Base-by-base conservation (phyloP, 192 early-diverging fungal genomes). In the Coemansia umbellata region DNA sequence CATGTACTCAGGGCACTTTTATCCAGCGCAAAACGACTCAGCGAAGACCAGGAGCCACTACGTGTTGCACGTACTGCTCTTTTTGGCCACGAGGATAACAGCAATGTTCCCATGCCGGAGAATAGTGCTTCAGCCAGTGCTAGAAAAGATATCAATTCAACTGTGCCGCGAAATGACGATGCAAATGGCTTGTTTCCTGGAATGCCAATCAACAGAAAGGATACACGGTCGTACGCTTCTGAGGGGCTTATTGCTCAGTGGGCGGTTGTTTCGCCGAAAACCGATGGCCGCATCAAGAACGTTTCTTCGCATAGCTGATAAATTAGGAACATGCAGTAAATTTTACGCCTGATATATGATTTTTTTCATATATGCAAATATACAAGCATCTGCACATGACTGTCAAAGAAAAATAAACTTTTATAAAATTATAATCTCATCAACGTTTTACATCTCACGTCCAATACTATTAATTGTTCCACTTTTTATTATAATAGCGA, bases 261-360 rank as follows among this genome's bases (percentile, higher is more conserved):
- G 82, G 81, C 80, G 8, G 80, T 75, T 40, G 68, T 85, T 14
- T 61, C 72, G 23, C 83, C 83, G 4, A 39, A 55, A 13, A 54
- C 76, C 17, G 82, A 83, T 26, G 83, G 78, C 21, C 73, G 83
- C 24, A 85, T 85, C 17, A 50, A 22, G 10, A 69, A 61, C 35
- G 31, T 55, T 13, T 42, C 59, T 13, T 37, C 41, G 23, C 2
- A n/a, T n/a, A n/a, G n/a, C n/a, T n/a, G n/a, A n/a, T n/a, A n/a
- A n/a, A n/a, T n/a, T n/a, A n/a, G n/a, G n/a, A n/a, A n/a, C n/a
- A n/a, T n/a, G n/a, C n/a, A n/a, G n/a, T n/a, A n/a, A n/a, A n/a
- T n/a, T n/a, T n/a, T n/a, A n/a, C n/a, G n/a, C n/a, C n/a, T n/a
- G n/a, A n/a, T n/a, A n/a, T n/a, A n/a, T n/a, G n/a, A n/a, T n/a